Evolutionary conservation across 1,284 basidiomycete species (phyloP).

Genomic region (Moesziomyces parantarcticus): DNA sequence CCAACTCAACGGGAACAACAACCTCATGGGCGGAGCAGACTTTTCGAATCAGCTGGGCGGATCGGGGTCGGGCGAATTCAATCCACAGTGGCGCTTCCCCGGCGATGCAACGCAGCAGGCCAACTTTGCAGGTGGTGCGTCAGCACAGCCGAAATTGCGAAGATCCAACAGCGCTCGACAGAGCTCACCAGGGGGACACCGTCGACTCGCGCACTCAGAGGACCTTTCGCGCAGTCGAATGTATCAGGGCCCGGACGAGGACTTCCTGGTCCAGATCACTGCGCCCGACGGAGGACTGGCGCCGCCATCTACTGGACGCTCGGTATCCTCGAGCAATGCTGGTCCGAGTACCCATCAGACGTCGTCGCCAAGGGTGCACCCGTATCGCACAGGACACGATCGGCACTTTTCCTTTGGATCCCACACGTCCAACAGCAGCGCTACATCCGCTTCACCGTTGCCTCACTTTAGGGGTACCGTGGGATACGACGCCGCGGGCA

Average conservation of each 20-base stretch:
- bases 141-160: slow-evolving; percentile 17
- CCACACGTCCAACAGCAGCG: slow-evolving; percentile 44
- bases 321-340: slow-evolving; percentile 28
- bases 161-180: slow-evolving; percentile 31
- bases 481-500: slow-evolving; percentile 23
- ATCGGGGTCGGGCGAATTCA: slow-evolving; percentile 27
- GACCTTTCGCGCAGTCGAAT: slow-evolving; percentile 51
- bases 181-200: slow-evolving; percentile 37
- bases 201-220: slow-evolving; percentile 52
- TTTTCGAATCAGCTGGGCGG: slow-evolving; percentile 18
- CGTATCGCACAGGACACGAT: slow-evolving; percentile 47
- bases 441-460: slow-evolving; percentile 32
- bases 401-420: slow-evolving; percentile 53
- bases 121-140: slow-evolving; percentile 1
- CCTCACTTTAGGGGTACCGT: slow-evolving; percentile 29
- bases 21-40: slow-evolving; percentile 10
- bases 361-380: slow-evolving; percentile 34
- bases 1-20: slow-evolving; percentile 36
- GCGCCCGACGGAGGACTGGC: slow-evolving; percentile 58
- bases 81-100: slow-evolving; percentile 42
- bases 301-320: slow-evolving; percentile 45
- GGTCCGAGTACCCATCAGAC: slow-evolving; percentile 19
- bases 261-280: slow-evolving; percentile 56
- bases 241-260: slow-evolving; percentile 38
- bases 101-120: slow-evolving; percentile 8